A percentile compares a stretch with the other conserved stretches of the same genome.
phyloP scores from a whole-genome alignment of 257 asterid genomes.

The Penstemon newberryi region DNA sequence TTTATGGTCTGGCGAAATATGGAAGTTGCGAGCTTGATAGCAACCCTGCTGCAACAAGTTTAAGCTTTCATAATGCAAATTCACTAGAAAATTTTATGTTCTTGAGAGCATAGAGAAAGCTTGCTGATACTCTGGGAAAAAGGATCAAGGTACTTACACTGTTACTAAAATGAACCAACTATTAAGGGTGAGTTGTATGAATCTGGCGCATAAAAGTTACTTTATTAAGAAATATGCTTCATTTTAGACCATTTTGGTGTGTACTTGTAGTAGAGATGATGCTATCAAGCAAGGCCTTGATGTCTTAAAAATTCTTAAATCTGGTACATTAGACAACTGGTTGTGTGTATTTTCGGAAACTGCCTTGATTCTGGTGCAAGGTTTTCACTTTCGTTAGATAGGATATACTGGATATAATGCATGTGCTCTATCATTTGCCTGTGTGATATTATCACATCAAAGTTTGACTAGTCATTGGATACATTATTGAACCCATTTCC shows the following conservation, averaged over 20 bases:
- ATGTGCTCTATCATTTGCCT: not conserved
- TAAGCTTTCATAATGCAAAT: constrained; percentile 7
- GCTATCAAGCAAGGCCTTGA: constrained; percentile 17
- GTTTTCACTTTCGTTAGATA: constrained; percentile 11
- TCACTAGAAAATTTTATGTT: constrained; percentile 5
- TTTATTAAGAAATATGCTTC: constrained; percentile 8
- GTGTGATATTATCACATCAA: constrained; percentile 1
- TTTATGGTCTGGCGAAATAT: not conserved
- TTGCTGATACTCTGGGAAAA: constrained; percentile 13
- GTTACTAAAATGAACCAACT: not conserved
- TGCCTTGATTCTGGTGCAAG: constrained; percentile 8
- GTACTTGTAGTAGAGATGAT: not conserved
- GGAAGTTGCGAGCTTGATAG: constrained; percentile 18
- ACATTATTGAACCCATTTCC: not conserved
- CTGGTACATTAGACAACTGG: not conserved
- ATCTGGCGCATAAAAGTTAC: not conserved
- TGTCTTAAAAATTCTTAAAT: constrained; percentile 7
- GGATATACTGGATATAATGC: not conserved
- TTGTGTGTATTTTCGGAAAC: not conserved
- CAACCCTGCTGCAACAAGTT: constrained; percentile 4
- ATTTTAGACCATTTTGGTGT: constrained; percentile 9
- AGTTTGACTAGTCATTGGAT: not conserved
- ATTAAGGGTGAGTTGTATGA: not conserved
- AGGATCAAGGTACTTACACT: not conserved
- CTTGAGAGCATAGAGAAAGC: not conserved